A percentile compares a stretch with the other conserved stretches of the same genome.
These are phyloP conservation scores for Penicillium robsamsonii DNA, from an alignment of 495 filamentous ascomycete genomes.

Conservation along the genomic window DNA sequence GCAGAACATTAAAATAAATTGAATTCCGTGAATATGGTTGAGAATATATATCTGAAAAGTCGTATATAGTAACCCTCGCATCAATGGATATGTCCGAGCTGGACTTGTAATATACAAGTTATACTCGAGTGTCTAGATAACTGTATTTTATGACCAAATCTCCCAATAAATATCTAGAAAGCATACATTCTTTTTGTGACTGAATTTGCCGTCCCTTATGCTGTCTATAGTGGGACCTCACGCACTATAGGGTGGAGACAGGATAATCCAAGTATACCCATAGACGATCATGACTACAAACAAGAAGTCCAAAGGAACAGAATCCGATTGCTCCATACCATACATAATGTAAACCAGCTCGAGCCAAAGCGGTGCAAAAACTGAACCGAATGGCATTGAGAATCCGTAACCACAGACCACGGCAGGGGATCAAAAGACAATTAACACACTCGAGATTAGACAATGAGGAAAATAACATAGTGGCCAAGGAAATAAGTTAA, in stretches of 20 bases:
- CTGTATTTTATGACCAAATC: not conserved
- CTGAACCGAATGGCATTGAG: not conserved
- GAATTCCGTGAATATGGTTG: not conserved
- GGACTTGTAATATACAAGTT: not conserved
- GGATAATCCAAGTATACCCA: not conserved
- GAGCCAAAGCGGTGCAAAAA: conserved; percentile 1
- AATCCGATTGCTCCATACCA: conserved; percentile 12
- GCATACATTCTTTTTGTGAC: not conserved
- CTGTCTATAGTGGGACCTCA: not conserved
- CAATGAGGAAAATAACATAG: conserved; percentile 18
- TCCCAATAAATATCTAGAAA: not conserved
- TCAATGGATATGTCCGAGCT: not conserved
- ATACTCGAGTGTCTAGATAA: not conserved
- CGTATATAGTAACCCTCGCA: not conserved
- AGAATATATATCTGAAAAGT: not conserved
- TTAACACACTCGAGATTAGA: conserved; percentile 25
- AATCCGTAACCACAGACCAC: conserved; percentile 2
- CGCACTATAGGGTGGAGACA: not conserved
- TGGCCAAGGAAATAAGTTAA: conserved; percentile 18
- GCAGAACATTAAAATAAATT: not conserved
- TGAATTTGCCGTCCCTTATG: not conserved
- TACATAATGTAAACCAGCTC: conserved; percentile 8
- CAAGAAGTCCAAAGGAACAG: not conserved
- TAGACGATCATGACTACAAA: not conserved
- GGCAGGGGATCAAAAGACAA: conserved; percentile 5